Evolutionary conservation across 1,139 yeast species (phyloP).

Genomic region (Hyphopichia buzzinii): DNA sequence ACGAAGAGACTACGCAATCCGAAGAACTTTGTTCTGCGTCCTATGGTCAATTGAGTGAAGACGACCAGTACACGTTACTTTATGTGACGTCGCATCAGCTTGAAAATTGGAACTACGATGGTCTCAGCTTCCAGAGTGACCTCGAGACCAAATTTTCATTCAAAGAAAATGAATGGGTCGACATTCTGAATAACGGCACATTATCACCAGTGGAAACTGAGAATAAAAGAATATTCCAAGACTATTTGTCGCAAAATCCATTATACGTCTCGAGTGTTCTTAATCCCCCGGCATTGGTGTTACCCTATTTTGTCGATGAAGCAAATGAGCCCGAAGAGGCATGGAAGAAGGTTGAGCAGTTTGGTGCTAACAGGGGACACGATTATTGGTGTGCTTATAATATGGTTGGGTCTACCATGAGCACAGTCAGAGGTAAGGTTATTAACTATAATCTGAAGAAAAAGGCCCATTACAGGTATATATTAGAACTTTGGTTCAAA

Average conservation of each 20-base stretch:
- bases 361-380: constrained; percentile 16
- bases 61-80: constrained; percentile 22
- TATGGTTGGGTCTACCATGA: constrained; percentile 25
- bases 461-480: constrained; percentile 11
- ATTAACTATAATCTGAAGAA: constrained; percentile 12
- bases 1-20: constrained; percentile 17
- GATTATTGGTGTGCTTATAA: constrained; percentile 39
- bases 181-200: constrained; percentile 7
- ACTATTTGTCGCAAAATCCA: constrained; percentile 17
- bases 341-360: constrained; percentile 19
- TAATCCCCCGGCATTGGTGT: constrained; percentile 19
- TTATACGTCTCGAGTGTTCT: constrained; percentile 20
- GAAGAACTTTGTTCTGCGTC: constrained; percentile 39
- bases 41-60: constrained; percentile 34
- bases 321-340: constrained; percentile 25
- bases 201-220: constrained; percentile 3
- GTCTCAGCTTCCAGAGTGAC: constrained; percentile 11
- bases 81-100: constrained; percentile 37
- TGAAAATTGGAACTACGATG: constrained; percentile 25
- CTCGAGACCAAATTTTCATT: constrained; percentile 16
- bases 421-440: constrained; percentile 15
- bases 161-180: constrained; percentile 6
- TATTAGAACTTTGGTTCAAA: constrained; percentile 21
- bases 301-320: constrained; percentile 13
- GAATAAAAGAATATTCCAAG: constrained; percentile 8